Percentiles rank a stretch among this genome's conserved stretches.
Conservation (phyloP, 352 stramenopile species). For the Phytophthora capsici region DNA sequence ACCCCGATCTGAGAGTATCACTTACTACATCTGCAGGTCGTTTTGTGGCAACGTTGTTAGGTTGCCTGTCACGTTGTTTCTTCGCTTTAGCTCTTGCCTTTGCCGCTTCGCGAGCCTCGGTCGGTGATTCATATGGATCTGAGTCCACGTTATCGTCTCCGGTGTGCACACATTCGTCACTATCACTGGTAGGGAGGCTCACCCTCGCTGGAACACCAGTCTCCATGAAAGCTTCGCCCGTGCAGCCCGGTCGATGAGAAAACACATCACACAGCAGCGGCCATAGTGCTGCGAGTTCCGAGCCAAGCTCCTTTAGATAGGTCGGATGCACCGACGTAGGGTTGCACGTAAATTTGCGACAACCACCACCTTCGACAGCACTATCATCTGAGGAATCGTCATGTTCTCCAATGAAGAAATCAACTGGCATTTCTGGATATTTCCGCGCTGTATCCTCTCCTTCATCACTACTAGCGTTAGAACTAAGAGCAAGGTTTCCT, state of each 20-base stretch:
- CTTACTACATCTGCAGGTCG: conserved; percentile 6
- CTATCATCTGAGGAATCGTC: not conserved
- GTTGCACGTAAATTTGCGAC: not conserved
- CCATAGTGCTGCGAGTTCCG: not conserved
- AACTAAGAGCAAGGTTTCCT: not conserved
- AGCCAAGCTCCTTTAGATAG: not conserved
- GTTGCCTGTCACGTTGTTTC: not conserved
- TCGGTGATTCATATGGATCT: not conserved
- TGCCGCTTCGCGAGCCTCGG: not conserved
- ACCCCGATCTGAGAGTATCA: conserved; percentile 5
- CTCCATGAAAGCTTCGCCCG: conserved; percentile 14
- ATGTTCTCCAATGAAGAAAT: not conserved
- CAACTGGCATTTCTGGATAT: conserved; percentile 3
- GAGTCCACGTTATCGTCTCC: too few relatives aligned
- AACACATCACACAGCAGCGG: conserved; percentile 15
- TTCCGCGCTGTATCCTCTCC: not conserved
- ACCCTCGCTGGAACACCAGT: not conserved
- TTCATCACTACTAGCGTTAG: not conserved
- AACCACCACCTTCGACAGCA: too few relatives aligned
- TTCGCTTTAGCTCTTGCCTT: conserved; percentile 1
- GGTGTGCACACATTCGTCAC: not conserved
- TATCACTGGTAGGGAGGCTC: not conserved
- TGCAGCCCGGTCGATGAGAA: conserved; percentile 1
- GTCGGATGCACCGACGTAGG: conserved; percentile 1
- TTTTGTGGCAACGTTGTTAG: not conserved